phyloP scores from a whole-genome alignment of 148 eudicot genomes.

The Heliosperma pusillum region DNA sequence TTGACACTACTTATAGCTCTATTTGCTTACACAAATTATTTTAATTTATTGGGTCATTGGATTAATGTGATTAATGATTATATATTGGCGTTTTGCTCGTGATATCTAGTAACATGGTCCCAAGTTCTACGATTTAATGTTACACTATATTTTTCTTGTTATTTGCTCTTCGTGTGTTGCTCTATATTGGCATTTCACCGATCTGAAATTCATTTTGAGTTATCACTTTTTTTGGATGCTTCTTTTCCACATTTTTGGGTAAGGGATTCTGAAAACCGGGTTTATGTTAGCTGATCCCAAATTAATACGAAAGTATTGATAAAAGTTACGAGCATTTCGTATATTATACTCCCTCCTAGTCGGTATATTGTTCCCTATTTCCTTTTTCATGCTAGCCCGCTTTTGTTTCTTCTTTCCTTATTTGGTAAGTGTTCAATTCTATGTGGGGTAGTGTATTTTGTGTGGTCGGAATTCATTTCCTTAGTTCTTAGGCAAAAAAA shows the following conservation, averaged over 20 bases:
- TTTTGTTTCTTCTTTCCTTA: too few relatives aligned
- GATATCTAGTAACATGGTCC: conserved; percentile 8
- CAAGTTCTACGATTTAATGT: neutral
- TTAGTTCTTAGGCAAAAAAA: too few relatives aligned
- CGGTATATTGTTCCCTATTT: too few relatives aligned
- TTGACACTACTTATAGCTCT: too few relatives aligned
- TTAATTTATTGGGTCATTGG: neutral
- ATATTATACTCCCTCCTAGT: too few relatives aligned
- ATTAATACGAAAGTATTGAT: neutral
- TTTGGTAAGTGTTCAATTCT: too few relatives aligned
- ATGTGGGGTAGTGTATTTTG: too few relatives aligned
- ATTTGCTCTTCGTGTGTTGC: neutral
- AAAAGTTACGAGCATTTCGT: too few relatives aligned
- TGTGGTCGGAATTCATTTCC: too few relatives aligned
- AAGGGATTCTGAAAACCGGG: neutral
- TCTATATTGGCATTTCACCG: neutral
- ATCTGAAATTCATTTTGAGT: conserved; percentile 11
- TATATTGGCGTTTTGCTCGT: neutral
- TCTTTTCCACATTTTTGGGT: neutral
- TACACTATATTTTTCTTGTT: neutral
- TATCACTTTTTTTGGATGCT: neutral
- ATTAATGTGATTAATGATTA: neutral
- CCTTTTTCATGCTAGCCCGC: too few relatives aligned
- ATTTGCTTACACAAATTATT: too few relatives aligned
- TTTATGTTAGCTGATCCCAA: neutral